These are phyloP conservation scores for Triangularia verruculosa DNA, from an alignment of 2,329 filamentous ascomycete species.

Conservation along the genomic window DNA sequence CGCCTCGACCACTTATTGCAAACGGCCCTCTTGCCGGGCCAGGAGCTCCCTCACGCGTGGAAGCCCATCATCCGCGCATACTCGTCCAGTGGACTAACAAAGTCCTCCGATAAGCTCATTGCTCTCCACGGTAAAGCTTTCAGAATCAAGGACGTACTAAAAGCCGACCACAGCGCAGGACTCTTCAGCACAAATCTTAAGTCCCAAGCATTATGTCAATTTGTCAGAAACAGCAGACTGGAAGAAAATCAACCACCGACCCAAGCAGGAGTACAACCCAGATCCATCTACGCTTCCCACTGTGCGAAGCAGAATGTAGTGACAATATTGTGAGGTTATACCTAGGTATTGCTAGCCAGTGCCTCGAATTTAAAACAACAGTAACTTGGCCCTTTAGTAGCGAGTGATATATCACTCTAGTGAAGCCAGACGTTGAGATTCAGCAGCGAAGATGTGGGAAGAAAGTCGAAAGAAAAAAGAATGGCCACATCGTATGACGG, in stretches of 20 bases:
- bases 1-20: neutral
- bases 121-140: conserved; percentile 1
- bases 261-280: neutral
- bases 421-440: neutral
- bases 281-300: neutral
- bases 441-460: too few species aligned
- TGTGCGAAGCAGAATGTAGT: neutral
- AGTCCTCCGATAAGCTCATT: neutral
- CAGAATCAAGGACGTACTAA: neutral
- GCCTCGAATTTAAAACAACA: too few species aligned
- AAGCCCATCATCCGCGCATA: conserved; percentile 1
- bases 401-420: neutral
- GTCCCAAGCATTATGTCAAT: neutral
- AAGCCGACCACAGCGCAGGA: neutral
- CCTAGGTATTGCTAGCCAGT: too few species aligned
- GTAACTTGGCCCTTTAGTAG: neutral
- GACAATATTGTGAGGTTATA: neutral
- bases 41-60: neutral
- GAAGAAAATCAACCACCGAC: neutral
- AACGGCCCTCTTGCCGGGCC: neutral
- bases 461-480: too few species aligned
- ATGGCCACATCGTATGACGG: neutral
- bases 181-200: neutral
- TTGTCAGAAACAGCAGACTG: neutral
- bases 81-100: neutral